A percentile compares a stretch with the other conserved stretches of the same genome.
Conservation (phyloP, 352 stramenopile species). For the Globisporangium viniferum region DNA sequence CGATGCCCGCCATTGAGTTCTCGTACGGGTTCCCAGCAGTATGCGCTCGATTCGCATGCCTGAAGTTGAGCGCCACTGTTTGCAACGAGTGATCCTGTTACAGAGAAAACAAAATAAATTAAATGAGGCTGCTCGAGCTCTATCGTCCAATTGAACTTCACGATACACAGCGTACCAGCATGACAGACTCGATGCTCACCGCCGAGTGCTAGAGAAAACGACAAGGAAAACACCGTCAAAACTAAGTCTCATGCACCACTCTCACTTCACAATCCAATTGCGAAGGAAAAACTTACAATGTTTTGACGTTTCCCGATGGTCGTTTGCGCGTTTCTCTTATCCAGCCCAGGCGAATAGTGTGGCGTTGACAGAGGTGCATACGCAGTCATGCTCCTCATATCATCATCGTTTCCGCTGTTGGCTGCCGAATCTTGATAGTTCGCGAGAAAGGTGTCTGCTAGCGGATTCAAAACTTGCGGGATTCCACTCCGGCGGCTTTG, state of each 20-base stretch:
- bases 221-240: not conserved
- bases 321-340: not conserved
- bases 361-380: slow-evolving; percentile 52
- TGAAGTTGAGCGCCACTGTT: slow-evolving; percentile 44
- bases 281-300: slow-evolving; percentile 8
- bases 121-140: not conserved
- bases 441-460: slow-evolving; percentile 54
- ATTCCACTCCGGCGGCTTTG: slow-evolving; percentile 26
- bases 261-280: not conserved
- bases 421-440: slow-evolving; percentile 17
- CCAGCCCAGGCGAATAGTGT: slow-evolving; percentile 15
- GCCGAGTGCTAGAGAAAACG: slow-evolving; percentile 23
- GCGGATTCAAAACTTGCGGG: slow-evolving; percentile 42
- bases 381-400: slow-evolving; percentile 45
- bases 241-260: not conserved
- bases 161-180: slow-evolving; percentile 24
- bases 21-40: slow-evolving; percentile 46
- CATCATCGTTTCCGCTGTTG: slow-evolving; percentile 25
- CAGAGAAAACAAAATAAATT: not conserved
- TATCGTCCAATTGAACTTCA: not conserved
- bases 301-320: slow-evolving; percentile 14
- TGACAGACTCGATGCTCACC: slow-evolving; percentile 37
- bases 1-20: slow-evolving; percentile 23
- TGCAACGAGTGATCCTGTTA: slow-evolving; percentile 62
- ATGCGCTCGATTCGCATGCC: slow-evolving; percentile 30